A percentile compares a stretch with the other conserved stretches of the same genome.
Evolutionary conservation across 768 basidiomycete genomes (phyloP).

Genomic region (Lentinula lateritia): DNA sequence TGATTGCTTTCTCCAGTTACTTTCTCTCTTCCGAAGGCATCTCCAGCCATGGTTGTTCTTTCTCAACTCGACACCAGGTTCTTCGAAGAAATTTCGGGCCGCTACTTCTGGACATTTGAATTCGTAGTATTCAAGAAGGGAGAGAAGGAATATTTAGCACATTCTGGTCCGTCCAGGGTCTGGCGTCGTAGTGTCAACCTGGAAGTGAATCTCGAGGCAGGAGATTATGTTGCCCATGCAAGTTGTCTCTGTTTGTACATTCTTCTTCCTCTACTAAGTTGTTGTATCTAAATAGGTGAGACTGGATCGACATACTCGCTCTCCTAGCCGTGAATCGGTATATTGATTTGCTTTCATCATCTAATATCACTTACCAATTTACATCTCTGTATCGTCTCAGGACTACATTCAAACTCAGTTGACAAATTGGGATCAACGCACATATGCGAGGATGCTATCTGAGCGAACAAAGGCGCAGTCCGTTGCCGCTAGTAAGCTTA

Average conservation of each 20-base stretch:
- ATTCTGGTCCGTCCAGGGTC: slow-evolving; percentile 26
- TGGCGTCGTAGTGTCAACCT: slow-evolving; percentile 30
- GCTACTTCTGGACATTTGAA: slow-evolving; percentile 36
- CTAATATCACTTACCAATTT: slow-evolving; percentile 1
- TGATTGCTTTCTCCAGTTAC: slow-evolving; percentile 27
- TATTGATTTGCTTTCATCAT: not conserved
- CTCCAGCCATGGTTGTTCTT: slow-evolving; percentile 40
- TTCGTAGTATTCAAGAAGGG: slow-evolving; percentile 42
- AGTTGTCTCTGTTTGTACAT: not conserved
- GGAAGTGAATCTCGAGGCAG: slow-evolving; percentile 33
- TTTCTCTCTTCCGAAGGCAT: slow-evolving; percentile 30
- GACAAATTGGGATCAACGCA: slow-evolving; percentile 25
- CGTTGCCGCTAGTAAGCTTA: slow-evolving; percentile 14
- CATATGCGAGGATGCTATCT: slow-evolving; percentile 13
- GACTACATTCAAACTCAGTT: slow-evolving; percentile 22
- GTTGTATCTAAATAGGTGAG: slow-evolving; percentile 8
- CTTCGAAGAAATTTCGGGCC: slow-evolving; percentile 33
- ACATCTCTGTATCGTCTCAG: slow-evolving; percentile 4
- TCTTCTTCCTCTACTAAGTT: not conserved
- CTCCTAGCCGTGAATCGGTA: slow-evolving; percentile 5
- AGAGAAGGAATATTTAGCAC: slow-evolving; percentile 25
- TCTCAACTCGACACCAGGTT: slow-evolving; percentile 40
- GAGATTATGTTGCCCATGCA: slow-evolving; percentile 38
- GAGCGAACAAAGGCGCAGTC: slow-evolving; percentile 15
- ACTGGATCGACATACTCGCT: slow-evolving; percentile 8